Percentiles rank a stretch among this genome's conserved stretches.
Conservation (phyloP, 129 eudicot species). For the Pseudognaphalium luteoalbum region DNA sequence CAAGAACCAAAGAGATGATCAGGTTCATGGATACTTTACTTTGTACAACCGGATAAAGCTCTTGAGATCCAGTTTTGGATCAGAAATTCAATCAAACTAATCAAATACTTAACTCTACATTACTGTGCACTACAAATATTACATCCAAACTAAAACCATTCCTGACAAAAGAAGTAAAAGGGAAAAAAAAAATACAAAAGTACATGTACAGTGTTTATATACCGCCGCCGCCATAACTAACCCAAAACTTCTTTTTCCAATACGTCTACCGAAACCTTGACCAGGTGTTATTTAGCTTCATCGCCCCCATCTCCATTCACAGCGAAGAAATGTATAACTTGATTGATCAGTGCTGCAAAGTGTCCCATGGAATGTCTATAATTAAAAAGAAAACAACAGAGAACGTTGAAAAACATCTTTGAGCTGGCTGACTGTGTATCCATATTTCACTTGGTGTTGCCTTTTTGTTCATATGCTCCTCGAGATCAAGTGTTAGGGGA, state of each 20-base stretch:
- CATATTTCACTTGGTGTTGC: conserved; percentile 9
- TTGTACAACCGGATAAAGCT: conserved; percentile 29
- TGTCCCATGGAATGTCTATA: background rate
- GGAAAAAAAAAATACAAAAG: background rate
- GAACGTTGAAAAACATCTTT: conserved; percentile 15
- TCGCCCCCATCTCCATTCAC: conserved; percentile 17
- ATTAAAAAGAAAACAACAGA: conserved; percentile 8
- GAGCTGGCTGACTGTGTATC: background rate
- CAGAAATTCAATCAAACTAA: conserved; percentile 25
- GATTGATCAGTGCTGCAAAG: conserved; percentile 9
- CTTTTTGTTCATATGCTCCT: conserved; percentile 9
- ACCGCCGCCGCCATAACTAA: conserved; percentile 28
- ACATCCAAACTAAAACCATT: conserved; percentile 31
- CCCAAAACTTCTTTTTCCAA: conserved; percentile 32
- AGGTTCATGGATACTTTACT: conserved; percentile 7
- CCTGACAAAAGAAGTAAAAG: background rate
- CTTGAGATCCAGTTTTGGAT: conserved; percentile 27
- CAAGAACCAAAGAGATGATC: background rate
- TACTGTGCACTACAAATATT: conserved; percentile 25
- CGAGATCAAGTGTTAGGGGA: background rate
- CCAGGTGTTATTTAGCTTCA: conserved; percentile 16
- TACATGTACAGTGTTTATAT: conserved; percentile 38
- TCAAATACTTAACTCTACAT: conserved; percentile 20
- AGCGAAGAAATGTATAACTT: conserved; percentile 8
- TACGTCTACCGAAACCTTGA: conserved; percentile 25